Conservation (phyloP, 805 yeast genomes). For the Pichia nakasei region DNA sequence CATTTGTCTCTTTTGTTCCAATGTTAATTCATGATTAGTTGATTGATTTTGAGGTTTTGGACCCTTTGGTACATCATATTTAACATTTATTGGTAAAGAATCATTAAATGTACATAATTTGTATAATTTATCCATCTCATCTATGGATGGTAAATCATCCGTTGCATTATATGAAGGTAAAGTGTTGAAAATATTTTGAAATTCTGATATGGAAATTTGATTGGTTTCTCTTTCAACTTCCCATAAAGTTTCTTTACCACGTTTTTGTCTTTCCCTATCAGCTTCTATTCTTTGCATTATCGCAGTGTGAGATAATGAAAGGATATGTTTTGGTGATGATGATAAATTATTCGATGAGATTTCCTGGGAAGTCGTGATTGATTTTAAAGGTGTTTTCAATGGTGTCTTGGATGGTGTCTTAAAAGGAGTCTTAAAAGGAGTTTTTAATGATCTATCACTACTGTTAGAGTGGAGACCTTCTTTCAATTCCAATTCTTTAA, state of each 20-base stretch:
- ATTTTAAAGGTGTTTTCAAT: neutral
- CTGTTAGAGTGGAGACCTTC: neutral
- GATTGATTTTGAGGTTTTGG: neutral
- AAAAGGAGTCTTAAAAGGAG: neutral
- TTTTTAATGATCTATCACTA: neutral
- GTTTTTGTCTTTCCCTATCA: constrained; percentile 85
- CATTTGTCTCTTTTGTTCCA: neutral
- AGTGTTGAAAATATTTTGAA: constrained; percentile 21
- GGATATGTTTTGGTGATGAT: neutral
- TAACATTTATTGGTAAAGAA: neutral
- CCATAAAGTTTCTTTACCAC: constrained; percentile 78
- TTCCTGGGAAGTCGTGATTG: neutral
- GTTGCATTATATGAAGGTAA: constrained; percentile 10
- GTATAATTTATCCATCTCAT: constrained; percentile 19
- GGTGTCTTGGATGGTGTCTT: neutral
- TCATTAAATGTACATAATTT: constrained; percentile 5
- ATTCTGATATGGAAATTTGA: constrained; percentile 22
- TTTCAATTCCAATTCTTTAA: neutral
- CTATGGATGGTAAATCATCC: constrained; percentile 17
- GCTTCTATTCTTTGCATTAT: constrained; percentile 78
- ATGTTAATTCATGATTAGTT: neutral
- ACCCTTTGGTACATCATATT: neutral
- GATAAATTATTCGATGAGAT: neutral
- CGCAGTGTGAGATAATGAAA: constrained; percentile 32
- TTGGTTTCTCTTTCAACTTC: constrained; percentile 40